Base-by-base conservation (phyloP, 768 basidiomycete genomes). In the Naganishia onofrii region DNA sequence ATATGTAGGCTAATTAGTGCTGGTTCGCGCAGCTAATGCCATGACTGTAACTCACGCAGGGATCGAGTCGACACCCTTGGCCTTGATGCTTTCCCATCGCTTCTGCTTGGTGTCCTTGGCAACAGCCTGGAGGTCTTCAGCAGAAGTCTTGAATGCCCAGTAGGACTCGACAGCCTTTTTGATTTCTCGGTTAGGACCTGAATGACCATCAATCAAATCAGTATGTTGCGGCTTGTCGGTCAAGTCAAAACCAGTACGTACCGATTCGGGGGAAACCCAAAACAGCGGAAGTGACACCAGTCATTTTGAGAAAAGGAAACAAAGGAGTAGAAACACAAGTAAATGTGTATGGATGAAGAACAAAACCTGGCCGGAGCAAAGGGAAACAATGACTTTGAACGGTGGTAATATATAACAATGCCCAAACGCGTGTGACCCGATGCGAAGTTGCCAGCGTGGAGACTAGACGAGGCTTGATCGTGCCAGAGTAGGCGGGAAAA, bases 131-230 rank as follows among this genome's bases (percentile, higher is more conserved):
- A 99, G 89, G 70, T 93, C 91, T 75, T 91, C 90, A 42, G 88
- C 92, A 71, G 89, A 86, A 80, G 88, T 84, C 82, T 95, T 97
- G 82, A 90, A 90, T 36, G 86, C 92, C 96, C 96, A 99, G 85
- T 98, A 97, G 68, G 92, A 90, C 84, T 98, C 95, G 78, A 96
- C 91, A 74, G 93, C 93, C 85, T 97, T 95, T 85, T 96, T 96
- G 72, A 94, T 87, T 84, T 95, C 92, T 84, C 91, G 91, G 84
- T 93, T 89, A 70, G 89, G 89, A 84, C 92, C 92, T 93, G 74
- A 28, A 42, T 26, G 56, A 12, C 3, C 34, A 23, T 7, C 34
- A 44, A 65, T 53, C 15, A 10, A 10, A 34, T 23, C 51, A 66
- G 52, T 28, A 6, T 26, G 34, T 21, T 44, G 42, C 10, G 31